Conservation (phyloP, 2,329 filamentous ascomycete species). For the Madurella mycetomatis region DNA sequence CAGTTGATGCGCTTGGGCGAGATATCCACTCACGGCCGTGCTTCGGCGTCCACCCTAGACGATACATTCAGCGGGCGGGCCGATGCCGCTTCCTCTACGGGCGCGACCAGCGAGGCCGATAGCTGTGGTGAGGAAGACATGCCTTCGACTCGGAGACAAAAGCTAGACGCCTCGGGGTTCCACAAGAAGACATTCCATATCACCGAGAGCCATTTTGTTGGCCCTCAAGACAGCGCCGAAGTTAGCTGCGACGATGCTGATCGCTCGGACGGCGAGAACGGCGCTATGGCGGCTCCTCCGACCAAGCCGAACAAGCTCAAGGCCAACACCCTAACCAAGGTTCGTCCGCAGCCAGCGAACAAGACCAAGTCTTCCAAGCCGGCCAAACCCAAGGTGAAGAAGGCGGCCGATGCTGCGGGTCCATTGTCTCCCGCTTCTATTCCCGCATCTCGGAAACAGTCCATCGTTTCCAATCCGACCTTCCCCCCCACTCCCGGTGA, state of each 20-base stretch:
- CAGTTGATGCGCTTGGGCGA: constrained; percentile 95
- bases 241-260: constrained; percentile 59
- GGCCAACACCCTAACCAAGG: constrained; percentile 34
- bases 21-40: constrained; percentile 86
- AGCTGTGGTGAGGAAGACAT: constrained; percentile 62
- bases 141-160: constrained; percentile 55
- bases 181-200: constrained; percentile 48
- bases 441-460: constrained; percentile 71
- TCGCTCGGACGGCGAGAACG: constrained; percentile 42
- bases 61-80: constrained; percentile 89
- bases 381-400: constrained; percentile 49
- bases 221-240: constrained; percentile 35
- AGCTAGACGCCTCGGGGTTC: constrained; percentile 42
- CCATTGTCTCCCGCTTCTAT: constrained; percentile 63
- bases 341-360: constrained; percentile 36
- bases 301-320: constrained; percentile 37
- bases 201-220: constrained; percentile 50
- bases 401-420: constrained; percentile 39
- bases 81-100: constrained; percentile 78
- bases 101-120: constrained; percentile 75
- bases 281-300: constrained; percentile 38
- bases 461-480: constrained; percentile 55
- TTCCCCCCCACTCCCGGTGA: constrained; percentile 60
- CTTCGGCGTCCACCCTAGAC: constrained; percentile 87
- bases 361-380: constrained; percentile 41